These are phyloP conservation scores for Gynandropsis gynandra DNA, from an alignment of 345 rosid species.

Conservation along the genomic window DNA sequence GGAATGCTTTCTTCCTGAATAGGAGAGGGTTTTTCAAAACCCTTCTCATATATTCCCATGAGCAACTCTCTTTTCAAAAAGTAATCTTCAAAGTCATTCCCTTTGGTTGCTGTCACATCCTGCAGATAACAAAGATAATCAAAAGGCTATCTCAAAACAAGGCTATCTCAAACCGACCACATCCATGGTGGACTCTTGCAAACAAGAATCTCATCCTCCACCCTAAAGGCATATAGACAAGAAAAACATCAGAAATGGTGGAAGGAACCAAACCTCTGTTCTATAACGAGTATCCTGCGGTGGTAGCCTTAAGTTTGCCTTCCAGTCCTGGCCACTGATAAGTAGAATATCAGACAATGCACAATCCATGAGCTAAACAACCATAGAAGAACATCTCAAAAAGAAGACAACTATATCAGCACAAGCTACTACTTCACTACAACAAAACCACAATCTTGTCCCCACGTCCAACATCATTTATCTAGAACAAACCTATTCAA, in stretches of 20 bases:
- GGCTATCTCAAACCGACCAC: no score
- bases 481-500: no score
- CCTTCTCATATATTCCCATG: slow-evolving; percentile 95
- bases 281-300: slow-evolving; percentile 59
- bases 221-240: no score
- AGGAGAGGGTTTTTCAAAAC: slow-evolving; percentile 98
- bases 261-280: slow-evolving; percentile 54
- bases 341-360: background rate
- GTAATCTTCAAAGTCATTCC: slow-evolving; percentile 96
- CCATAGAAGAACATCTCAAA: background rate
- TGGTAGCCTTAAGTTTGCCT: slow-evolving; percentile 56
- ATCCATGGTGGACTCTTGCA: no score
- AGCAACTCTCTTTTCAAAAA: slow-evolving; percentile 87
- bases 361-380: background rate
- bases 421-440: no score
- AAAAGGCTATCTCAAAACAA: no score
- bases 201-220: no score
- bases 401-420: no score
- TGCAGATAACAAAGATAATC: no score
- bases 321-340: slow-evolving; percentile 73
- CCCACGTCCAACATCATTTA: no score
- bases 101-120: slow-evolving; percentile 40
- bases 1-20: slow-evolving; percentile 99
- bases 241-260: no score
- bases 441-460: no score